These are phyloP conservation scores for Marchantia polymorpha DNA, from an alignment of 225 moss, liverwort and hornwort genomes.

Conservation along the genomic window DNA sequence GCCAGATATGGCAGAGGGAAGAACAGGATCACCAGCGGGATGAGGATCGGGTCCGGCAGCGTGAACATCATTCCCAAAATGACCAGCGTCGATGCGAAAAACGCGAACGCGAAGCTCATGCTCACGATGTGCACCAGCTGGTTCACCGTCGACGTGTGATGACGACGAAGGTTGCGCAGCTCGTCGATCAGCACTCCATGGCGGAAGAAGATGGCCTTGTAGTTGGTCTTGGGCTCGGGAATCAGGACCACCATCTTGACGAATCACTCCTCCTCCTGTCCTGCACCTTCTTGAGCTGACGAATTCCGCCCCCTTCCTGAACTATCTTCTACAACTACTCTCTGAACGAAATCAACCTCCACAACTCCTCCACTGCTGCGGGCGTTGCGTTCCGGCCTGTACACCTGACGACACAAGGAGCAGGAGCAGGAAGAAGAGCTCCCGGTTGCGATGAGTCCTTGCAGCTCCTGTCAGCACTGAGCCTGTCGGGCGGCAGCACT, in stretches of 20 bases:
- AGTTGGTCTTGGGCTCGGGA: slow-evolving; percentile 27
- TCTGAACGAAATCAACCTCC: too few relatives aligned
- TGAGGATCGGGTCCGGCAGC: slow-evolving; percentile 22
- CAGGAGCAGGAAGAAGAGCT: not conserved
- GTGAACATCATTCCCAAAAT: slow-evolving; percentile 28
- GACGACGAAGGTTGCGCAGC: slow-evolving; percentile 28
- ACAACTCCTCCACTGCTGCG: not conserved
- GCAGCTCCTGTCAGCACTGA: not conserved
- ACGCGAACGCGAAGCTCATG: slow-evolving; percentile 18
- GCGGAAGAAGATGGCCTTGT: slow-evolving; percentile 28
- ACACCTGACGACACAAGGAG: not conserved
- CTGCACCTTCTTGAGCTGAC: not conserved
- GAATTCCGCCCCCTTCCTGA: not conserved
- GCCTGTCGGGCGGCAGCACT: not conserved
- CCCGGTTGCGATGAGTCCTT: not conserved
- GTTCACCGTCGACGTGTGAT: slow-evolving; percentile 25
- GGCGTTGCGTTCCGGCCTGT: not conserved
- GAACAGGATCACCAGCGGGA: slow-evolving; percentile 31
- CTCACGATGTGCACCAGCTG: slow-evolving; percentile 37
- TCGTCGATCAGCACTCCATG: slow-evolving; percentile 29
- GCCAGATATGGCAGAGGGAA: slow-evolving; percentile 36
- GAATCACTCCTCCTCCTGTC: too few relatives aligned
- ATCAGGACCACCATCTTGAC: slow-evolving; percentile 15
- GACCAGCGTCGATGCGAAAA: slow-evolving; percentile 25
- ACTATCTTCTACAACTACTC: not conserved